These are phyloP conservation scores for Phialophora macrospora DNA, from an alignment of 2,329 filamentous ascomycete genomes.

Conservation along the genomic window DNA sequence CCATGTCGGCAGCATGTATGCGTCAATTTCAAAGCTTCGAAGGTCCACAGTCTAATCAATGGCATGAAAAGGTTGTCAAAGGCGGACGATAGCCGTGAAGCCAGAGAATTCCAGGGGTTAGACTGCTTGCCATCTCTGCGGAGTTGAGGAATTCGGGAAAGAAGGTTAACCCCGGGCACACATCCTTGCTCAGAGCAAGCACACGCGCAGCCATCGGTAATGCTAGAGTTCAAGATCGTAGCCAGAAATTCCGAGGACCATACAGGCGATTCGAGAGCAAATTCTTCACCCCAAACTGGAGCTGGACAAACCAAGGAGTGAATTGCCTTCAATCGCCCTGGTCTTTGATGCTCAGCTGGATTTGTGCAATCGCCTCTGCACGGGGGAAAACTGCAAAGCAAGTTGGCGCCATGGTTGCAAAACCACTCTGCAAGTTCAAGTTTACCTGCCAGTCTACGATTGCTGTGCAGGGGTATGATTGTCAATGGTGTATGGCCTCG, in stretches of 20 bases:
- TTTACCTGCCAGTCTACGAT: fast-evolving
- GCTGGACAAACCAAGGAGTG: not conserved
- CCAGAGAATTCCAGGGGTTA: not conserved
- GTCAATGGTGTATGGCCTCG: conserved; percentile 7
- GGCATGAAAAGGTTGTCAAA: not conserved
- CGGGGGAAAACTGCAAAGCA: not conserved
- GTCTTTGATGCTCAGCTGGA: conserved; percentile 13
- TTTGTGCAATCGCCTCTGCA: conserved; percentile 1
- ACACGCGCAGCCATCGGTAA: conserved; percentile 14
- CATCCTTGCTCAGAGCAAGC: conserved; percentile 18
- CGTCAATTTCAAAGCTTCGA: conserved; percentile 8
- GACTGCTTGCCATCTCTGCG: not conserved
- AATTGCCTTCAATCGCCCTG: not conserved
- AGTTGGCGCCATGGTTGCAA: not conserved
- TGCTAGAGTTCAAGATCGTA: not conserved
- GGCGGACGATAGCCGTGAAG: not conserved
- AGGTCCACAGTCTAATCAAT: conserved; percentile 6
- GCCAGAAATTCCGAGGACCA: conserved; percentile 2
- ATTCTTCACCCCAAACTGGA: too few species aligned
- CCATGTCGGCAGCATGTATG: conserved; percentile 17
- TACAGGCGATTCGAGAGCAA: too few species aligned
- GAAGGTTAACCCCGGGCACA: not conserved
- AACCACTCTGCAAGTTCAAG: conserved; percentile 5
- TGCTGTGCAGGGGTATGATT: not conserved
- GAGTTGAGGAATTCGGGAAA: not conserved